Percentiles rank a stretch among this genome's conserved stretches.
These are phyloP conservation scores for Petunia secreta DNA, from an alignment of 257 asterid species.

Conservation along the genomic window DNA sequence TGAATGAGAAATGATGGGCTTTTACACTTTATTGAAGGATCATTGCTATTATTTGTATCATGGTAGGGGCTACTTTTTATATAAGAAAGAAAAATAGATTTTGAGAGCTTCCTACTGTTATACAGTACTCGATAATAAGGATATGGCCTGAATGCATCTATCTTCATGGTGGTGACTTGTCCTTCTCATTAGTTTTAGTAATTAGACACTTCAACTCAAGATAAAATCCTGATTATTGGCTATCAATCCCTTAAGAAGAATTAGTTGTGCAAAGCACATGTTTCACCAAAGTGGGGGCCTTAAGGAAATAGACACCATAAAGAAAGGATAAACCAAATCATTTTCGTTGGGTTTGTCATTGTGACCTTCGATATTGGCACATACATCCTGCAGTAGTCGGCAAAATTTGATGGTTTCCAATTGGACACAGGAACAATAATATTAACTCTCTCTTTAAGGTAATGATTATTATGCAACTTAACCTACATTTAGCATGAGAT, in stretches of 20 bases:
- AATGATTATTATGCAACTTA: not conserved
- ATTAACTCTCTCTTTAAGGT: not conserved
- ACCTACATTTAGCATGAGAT: too few relatives aligned
- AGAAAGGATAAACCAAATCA: not conserved
- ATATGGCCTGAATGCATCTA: slow-evolving; percentile 32
- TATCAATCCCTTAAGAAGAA: slow-evolving; percentile 13
- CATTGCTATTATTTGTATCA: slow-evolving; percentile 28
- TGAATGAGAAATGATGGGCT: slow-evolving; percentile 46
- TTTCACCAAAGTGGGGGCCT: slow-evolving; percentile 16
- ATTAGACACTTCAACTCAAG: slow-evolving; percentile 31
- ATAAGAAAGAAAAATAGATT: slow-evolving; percentile 24
- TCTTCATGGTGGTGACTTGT: slow-evolving; percentile 39
- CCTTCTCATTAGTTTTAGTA: slow-evolving; percentile 33
- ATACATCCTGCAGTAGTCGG: not conserved
- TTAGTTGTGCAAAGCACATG: slow-evolving; percentile 31
- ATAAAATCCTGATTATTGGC: slow-evolving; percentile 15
- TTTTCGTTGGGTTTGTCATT: not conserved
- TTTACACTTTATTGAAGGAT: slow-evolving; percentile 39
- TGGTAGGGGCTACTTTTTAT: slow-evolving; percentile 31
- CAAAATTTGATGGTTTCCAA: not conserved
- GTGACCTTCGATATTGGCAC: not conserved
- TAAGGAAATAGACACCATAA: not conserved
- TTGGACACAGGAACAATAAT: not conserved
- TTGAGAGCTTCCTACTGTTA: slow-evolving; percentile 34
- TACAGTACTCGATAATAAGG: slow-evolving; percentile 29